Evolutionary conservation across 805 yeast species (phyloP), one percentile per base, ranked within the genome.

Genomic region (Soucietia sequanensis): DNA sequence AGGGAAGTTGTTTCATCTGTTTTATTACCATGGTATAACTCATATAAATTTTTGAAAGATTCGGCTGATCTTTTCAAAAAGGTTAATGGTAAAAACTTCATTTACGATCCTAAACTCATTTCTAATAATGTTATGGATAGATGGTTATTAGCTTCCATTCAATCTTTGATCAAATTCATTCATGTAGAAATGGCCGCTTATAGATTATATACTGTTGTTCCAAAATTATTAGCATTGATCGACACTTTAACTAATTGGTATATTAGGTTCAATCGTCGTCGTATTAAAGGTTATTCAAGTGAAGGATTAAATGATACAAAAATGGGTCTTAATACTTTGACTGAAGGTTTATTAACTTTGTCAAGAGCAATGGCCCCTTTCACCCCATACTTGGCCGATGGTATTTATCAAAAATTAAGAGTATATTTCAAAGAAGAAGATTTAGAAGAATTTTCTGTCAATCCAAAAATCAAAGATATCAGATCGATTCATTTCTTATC

Each of bases 161-260:
- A 93, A 74, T 81, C 96, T 8, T 77, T 93, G 58, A 79, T 93
- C 48, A 76, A 78, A 59, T 87, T 74, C 57, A 87, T 93, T 52
- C 96, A 91, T 63, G 63, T 67, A 39, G 99, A 93, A 72, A 93
- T 93, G 99, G 65, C 60, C 33, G 84, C 77, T 45, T 93, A 93
- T 72, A 79, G 95, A 65, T 74, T 93, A 47, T 93, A 88, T 68
- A 89, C 97, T 28, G 99, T 93, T 49, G 98, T 93, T 48, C 97
- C 99, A 52, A 85, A 83, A 56, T 70, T 93, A 56, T 76, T 93
- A 56, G 75, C 78, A 39, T 82, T 93, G 63, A 85, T 93, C 60
- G 99, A 93, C 56, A 87, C 87, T 58, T 77, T 93, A 65, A 93
- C 99, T 47, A 93, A 93, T 72, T 93, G 98, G 98, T 93, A 93